A percentile compares a stretch with the other conserved stretches of the same genome.
Evolutionary conservation across 1,284 basidiomycete species (phyloP).

Genomic region (Vanrija humicola): DNA sequence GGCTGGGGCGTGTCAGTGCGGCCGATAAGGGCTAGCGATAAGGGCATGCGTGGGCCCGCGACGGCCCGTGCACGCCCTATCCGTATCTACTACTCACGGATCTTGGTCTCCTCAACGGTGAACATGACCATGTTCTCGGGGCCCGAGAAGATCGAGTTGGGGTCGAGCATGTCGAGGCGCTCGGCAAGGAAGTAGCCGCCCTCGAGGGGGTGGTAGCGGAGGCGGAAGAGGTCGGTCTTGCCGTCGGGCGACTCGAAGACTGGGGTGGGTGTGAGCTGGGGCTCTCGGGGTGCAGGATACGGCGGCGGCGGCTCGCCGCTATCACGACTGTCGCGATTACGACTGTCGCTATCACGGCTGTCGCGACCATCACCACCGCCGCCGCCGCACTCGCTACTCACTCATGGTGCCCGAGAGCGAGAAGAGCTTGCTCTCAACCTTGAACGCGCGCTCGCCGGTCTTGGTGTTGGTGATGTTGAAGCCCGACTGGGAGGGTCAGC

Average conservation of each 20-base stretch:
- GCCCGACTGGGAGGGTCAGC: not conserved
- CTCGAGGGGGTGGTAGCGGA: slow-evolving; percentile 1
- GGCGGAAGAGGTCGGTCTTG: slow-evolving; percentile 4
- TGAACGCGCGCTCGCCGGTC: slow-evolving; percentile 3
- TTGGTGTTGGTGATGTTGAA: slow-evolving; percentile 1
- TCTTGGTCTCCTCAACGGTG: not conserved
- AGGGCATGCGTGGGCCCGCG: too few species aligned
- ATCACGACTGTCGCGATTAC: too few species aligned
- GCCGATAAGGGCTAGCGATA: not conserved
- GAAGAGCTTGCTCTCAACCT: slow-evolving; percentile 2
- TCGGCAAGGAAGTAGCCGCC: slow-evolving; percentile 1
- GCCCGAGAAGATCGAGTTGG: not conserved
- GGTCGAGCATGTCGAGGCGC: slow-evolving; percentile 8
- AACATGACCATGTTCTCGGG: slow-evolving; percentile 1
- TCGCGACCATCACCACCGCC: too few species aligned
- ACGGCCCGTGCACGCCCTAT: not conserved
- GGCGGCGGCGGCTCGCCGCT: too few species aligned
- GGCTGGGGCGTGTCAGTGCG: not conserved
- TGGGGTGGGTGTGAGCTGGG: not conserved
- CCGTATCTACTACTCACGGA: not conserved
- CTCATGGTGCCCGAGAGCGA: too few species aligned
- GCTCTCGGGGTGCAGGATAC: too few species aligned
- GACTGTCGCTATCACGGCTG: too few species aligned
- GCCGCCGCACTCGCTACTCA: too few species aligned
- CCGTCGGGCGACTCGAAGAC: slow-evolving; percentile 6